phyloP scores from a whole-genome alignment of 768 basidiomycete species.

The Filobasidium floriforme region DNA sequence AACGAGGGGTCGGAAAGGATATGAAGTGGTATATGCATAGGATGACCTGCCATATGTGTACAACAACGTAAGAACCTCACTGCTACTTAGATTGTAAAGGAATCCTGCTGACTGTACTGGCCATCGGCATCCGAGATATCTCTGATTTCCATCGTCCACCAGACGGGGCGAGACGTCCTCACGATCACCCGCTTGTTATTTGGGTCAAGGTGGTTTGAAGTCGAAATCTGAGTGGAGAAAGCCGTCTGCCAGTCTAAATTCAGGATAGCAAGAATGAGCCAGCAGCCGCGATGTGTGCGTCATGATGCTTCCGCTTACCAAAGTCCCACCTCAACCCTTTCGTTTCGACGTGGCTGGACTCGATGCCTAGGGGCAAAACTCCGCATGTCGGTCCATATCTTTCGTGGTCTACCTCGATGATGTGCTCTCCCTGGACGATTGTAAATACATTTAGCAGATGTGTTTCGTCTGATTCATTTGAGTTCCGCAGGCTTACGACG shows the following conservation, averaged over 20 bases:
- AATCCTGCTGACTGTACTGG: not conserved
- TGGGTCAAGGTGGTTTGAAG: constrained; percentile 82
- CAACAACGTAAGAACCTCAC: not conserved
- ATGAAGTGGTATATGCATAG: not conserved
- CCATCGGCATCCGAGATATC: not conserved
- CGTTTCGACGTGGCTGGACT: constrained; percentile 68
- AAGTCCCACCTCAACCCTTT: constrained; percentile 84
- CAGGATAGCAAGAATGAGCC: not conserved
- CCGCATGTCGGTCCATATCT: constrained; percentile 83
- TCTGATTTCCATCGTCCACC: constrained; percentile 77
- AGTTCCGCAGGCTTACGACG: constrained; percentile 52
- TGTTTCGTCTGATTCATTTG: constrained; percentile 5
- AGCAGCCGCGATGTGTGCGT: not conserved
- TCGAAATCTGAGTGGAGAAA: constrained; percentile 78
- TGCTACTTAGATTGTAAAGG: not conserved
- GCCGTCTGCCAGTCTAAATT: constrained; percentile 59
- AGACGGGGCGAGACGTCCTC: constrained; percentile 70
- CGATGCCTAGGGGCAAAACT: constrained; percentile 82
- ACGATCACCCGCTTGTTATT: constrained; percentile 60
- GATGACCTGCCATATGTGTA: not conserved
- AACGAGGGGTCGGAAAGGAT: not conserved
- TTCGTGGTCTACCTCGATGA: constrained; percentile 64
- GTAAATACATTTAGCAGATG: not conserved
- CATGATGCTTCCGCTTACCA: constrained; percentile 49
- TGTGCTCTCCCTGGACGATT: constrained; percentile 66